Percentiles rank a stretch among this genome's conserved stretches.
Conservation (phyloP, 2,329 filamentous ascomycete species). For the Paracorniculantispora psalliotae region DNA sequence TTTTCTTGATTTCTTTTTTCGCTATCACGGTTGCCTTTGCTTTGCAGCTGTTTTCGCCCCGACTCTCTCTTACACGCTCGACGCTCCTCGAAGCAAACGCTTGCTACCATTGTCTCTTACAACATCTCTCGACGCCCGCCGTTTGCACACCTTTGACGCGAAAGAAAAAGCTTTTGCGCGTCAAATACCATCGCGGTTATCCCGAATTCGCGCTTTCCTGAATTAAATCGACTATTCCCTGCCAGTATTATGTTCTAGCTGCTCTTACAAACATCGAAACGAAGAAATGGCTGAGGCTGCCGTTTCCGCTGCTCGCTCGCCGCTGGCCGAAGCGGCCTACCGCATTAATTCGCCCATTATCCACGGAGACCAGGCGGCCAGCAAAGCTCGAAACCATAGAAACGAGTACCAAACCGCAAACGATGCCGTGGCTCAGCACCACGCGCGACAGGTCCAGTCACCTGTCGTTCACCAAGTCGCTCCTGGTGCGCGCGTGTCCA, state of each 20-base stretch:
- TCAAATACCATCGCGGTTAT: neutral
- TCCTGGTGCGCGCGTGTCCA: slow-evolving; percentile 19
- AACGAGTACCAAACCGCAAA: neutral
- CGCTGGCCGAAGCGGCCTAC: slow-evolving; percentile 43
- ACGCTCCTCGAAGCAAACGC: neutral
- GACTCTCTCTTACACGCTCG: slow-evolving; percentile 5
- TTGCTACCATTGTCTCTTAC: slow-evolving; percentile 2
- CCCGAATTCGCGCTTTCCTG: neutral
- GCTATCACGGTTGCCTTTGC: neutral
- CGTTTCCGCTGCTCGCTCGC: slow-evolving; percentile 31
- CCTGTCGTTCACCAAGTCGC: slow-evolving; percentile 11
- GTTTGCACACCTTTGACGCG: slow-evolving; percentile 4
- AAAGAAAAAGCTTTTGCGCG: neutral
- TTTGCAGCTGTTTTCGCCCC: slow-evolving; percentile 2
- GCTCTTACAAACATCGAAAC: slow-evolving; percentile 16
- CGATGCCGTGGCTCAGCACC: slow-evolving; percentile 15
- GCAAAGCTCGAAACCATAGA: slow-evolving; percentile 28
- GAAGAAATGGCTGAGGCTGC: slow-evolving; percentile 29
- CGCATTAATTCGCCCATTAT: slow-evolving; percentile 40
- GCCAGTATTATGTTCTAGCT: slow-evolving; percentile 33
- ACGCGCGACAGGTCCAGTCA: slow-evolving; percentile 10
- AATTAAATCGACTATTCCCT: slow-evolving; percentile 2
- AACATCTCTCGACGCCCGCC: neutral
- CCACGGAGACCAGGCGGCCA: slow-evolving; percentile 21
- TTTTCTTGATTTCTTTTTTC: neutral